Evolutionary conservation across 768 basidiomycete genomes (phyloP), one percentile per base, ranked within the genome.

Genomic region (Lactarius quietus): DNA sequence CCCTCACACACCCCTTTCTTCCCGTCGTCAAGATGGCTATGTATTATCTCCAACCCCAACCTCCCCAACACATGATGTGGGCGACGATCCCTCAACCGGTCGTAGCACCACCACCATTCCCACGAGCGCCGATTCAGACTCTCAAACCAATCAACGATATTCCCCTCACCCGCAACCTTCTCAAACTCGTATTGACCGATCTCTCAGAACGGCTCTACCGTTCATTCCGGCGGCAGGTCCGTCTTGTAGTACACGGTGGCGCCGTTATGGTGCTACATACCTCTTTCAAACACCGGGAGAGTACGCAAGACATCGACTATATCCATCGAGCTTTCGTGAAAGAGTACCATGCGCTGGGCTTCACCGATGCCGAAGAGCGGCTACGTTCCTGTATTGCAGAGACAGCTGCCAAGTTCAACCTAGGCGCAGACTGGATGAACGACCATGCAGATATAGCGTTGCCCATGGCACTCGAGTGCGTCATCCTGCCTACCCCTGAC

Each of bases 351-450:
- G 70, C 77, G 65, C 72, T 77, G 28, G 84, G 85, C 7, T 73
- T 85, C 1, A 62, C 67, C 9, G 84, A 88, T 61, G 86, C 87
- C 3, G 80, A 78, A 17, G 78, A 79, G 4, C 78, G 84, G n/a
- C 76, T 90, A 33, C 78, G 80, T 68, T 73, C 73, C 15, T 89
- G 88, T 71, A 86, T 89, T 55, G 67, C 75, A 12, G 77, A 78
- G 36, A 89, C 87, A 3, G 87, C 88, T 56, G 68, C 20, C 72
- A 74, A 8, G 81, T 85, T 69, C 71, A 70, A 72, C 3, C 78
- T 82, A 57, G 88, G 89, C 28, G 76, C 77, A 61, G 88, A 90
- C 72, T 90, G 89, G 89, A 88, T 90, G 88, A 90, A 90, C 62
- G 82, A 84, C 5, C 85, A 88, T 68, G 85, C 89, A 0, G 89